These are phyloP conservation scores for Chloranthus sessilifolius DNA, from an alignment of 164 flowering plant species.

Conservation along the genomic window DNA sequence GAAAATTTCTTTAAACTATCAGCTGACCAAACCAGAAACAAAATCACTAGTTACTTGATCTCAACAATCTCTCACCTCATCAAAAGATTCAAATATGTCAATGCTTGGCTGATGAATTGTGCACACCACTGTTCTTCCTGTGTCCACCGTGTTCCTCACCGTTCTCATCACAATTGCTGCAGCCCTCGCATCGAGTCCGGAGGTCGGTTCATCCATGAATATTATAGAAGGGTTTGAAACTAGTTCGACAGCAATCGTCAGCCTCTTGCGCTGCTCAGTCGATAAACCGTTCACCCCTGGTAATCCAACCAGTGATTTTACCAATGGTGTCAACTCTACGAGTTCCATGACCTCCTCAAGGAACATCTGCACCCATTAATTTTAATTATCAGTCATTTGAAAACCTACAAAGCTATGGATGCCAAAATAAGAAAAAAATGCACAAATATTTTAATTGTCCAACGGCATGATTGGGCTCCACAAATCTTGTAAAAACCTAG, in stretches of 20 bases:
- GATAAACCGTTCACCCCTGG: conserved; percentile 46
- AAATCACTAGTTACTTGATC: not conserved
- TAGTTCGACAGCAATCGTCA: conserved; percentile 58
- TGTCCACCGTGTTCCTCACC: conserved; percentile 44
- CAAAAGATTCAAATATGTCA: conserved; percentile 49
- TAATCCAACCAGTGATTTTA: conserved; percentile 34
- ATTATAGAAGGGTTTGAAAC: conserved; percentile 51
- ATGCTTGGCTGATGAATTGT: conserved; percentile 52
- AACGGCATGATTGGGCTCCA: no score
- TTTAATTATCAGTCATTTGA: not conserved
- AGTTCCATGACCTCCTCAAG: conserved; percentile 50
- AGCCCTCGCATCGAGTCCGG: conserved; percentile 53
- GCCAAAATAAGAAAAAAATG: not conserved
- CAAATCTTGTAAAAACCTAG: no score
- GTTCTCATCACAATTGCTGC: conserved; percentile 56
- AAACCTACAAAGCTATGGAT: not conserved
- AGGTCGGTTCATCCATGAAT: conserved; percentile 57
- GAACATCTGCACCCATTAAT: conserved; percentile 29
- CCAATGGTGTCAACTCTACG: conserved; percentile 32
- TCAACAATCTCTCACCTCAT: conserved; percentile 33
- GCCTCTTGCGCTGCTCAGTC: conserved; percentile 41
- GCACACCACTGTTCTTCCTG: conserved; percentile 51
- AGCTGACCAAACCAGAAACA: not conserved
- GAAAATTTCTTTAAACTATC: not conserved
- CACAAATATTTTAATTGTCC: no score